Percentiles rank a stretch among this genome's conserved stretches.
Evolutionary conservation across 805 yeast species (phyloP).

Genomic region (Aciculoconidium aculeatum): DNA sequence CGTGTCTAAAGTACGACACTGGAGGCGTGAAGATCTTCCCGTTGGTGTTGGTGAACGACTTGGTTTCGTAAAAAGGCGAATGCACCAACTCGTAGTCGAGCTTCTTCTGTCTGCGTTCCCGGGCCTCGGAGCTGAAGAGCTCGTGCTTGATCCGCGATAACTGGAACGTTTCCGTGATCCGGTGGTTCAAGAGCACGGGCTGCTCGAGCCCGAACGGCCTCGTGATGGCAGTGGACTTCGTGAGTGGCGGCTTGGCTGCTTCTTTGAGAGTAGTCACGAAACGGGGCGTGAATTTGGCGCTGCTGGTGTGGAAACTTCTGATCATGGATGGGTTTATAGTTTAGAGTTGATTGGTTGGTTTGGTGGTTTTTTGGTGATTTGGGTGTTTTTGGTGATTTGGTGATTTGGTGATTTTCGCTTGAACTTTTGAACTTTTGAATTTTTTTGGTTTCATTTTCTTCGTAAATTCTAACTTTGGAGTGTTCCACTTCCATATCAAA

Average conservation of each 20-base stretch:
- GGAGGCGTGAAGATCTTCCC: conserved; percentile 88
- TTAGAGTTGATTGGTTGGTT: too few species aligned
- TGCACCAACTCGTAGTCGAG: conserved; percentile 38
- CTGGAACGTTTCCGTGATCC: conserved; percentile 11
- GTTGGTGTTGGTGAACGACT: conserved; percentile 56
- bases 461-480: too few species aligned
- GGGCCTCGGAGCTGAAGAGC: conserved; percentile 29
- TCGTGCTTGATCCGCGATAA: conserved; percentile 16
- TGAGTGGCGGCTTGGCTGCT: conserved; percentile 35
- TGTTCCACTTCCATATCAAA: too few species aligned
- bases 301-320: conserved; percentile 6
- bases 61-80: conserved; percentile 39
- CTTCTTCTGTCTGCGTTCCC: conserved; percentile 31
- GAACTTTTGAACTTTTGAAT: too few species aligned
- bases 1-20: conserved; percentile 64
- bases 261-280: conserved; percentile 31
- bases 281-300: conserved; percentile 17
- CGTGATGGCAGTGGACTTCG: conserved; percentile 23
- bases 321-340: too few species aligned
- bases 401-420: neutral
- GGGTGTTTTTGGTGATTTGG: neutral
- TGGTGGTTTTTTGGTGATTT: neutral
- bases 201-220: conserved; percentile 35
- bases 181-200: conserved; percentile 23
- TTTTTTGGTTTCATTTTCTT: too few species aligned